Conservation (phyloP, 495 filamentous ascomycete species). For the Penicillium manginii region DNA sequence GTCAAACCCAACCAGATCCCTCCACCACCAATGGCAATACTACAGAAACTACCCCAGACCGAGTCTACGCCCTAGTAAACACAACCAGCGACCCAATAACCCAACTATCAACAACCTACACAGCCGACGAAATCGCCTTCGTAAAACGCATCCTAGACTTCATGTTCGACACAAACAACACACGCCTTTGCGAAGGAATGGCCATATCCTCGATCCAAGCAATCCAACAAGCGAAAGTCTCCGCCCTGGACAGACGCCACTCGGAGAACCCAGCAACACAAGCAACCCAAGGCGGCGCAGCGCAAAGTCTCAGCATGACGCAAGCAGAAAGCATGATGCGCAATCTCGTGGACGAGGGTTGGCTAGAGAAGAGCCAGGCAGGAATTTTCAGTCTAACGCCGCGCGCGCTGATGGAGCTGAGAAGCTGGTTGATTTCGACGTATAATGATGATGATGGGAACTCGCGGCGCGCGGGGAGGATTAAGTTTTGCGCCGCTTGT, state of each 20-base stretch:
- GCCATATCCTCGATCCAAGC: conserved; percentile 79
- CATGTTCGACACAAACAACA: conserved; percentile 91
- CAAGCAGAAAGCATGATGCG: conserved; percentile 75
- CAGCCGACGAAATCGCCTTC: conserved; percentile 86
- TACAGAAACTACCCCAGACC: conserved; percentile 26
- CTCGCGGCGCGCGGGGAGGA: conserved; percentile 49
- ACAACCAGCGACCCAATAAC: conserved; percentile 80
- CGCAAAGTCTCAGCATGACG: conserved; percentile 67
- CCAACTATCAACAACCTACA: conserved; percentile 81
- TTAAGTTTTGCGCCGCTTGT: conserved; percentile 89
- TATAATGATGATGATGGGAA: conserved; percentile 69
- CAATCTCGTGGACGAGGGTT: conserved; percentile 75
- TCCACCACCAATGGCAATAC: conserved; percentile 16
- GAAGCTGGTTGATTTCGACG: conserved; percentile 75
- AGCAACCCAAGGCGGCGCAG: conserved; percentile 41
- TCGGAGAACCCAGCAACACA: conserved; percentile 42
- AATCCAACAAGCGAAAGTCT: conserved; percentile 43
- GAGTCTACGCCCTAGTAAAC: conserved; percentile 82
- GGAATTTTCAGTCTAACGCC: conserved; percentile 77
- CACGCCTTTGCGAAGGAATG: conserved; percentile 73
- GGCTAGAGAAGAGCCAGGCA: conserved; percentile 73
- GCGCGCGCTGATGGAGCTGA: conserved; percentile 82
- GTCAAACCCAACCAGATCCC: conserved; percentile 52
- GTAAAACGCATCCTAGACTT: conserved; percentile 85
- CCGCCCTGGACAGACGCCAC: conserved; percentile 38